Evolutionary conservation across 75 land plant genomes (phyloP), one percentile per base, ranked within the genome.

Genomic region (Adiantum capillusveneris): DNA sequence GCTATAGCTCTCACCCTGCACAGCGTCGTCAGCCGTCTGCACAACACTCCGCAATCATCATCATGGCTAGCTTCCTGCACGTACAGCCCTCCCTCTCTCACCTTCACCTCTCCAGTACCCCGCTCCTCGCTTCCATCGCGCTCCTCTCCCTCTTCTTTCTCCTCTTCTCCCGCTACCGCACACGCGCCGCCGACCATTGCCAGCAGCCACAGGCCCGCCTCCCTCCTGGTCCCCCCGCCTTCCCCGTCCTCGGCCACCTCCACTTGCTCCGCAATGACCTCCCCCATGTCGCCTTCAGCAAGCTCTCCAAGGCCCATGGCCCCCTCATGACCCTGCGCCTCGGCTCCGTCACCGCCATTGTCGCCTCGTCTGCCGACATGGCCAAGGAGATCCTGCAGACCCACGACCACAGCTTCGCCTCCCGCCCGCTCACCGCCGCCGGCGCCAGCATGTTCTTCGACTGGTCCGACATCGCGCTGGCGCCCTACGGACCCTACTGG

Each of bases 401-500:
- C 20, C 75, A 64, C 13, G 63, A 66, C 36, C 42, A 36, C 24
- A 19, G 2, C 0, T 18, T 36, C 42, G 26, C 28, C 44, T 80
- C 84, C 13, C 80, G 80, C 63, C 37, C 80, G 1, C 42, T 39
- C 42, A 13, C 7, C 42, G 42, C 42, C 42, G 72, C 0, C 56
- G 84, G 1, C 76, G 71, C 28, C 2, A 18, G 44, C 56, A 70
- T 19, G 67, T 63, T 22, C 18, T 43, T 56, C 9, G 87, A 86
- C 34, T 77, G 65, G 21, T 81, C 83, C 70, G 53, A 77, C 19
- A 78, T 83, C n/a, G 81, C 76, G 1, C 73, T 86, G 11, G 63
- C 66, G 31, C 79, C 90, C 16, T 48, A 79, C 67, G 31, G 92
- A 83, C 29, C 82, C 84, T 11, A 85, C 87, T 1, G 96, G 87